phyloP scores from a whole-genome alignment of 345 rosid species.

The Syzygium grande region DNA sequence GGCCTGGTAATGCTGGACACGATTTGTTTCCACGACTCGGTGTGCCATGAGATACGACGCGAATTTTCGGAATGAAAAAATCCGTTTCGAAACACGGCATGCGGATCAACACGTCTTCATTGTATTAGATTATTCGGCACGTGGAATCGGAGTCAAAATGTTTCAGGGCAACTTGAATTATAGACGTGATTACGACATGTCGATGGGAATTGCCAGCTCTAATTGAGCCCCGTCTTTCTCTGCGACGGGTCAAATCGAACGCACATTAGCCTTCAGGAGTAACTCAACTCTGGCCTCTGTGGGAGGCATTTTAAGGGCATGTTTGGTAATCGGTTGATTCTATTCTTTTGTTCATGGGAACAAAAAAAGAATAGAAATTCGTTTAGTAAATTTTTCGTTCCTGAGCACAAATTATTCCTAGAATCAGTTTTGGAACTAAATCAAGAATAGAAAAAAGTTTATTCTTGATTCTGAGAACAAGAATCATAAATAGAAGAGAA shows the following conservation, averaged over 20 bases:
- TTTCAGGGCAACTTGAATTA: background rate
- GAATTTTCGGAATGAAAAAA: background rate
- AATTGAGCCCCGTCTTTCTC: background rate
- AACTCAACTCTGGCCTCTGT: too few relatives aligned
- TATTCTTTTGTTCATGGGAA: too few relatives aligned
- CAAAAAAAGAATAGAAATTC: too few relatives aligned
- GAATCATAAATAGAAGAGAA: too few relatives aligned
- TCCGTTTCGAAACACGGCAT: background rate
- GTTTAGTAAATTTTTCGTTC: too few relatives aligned
- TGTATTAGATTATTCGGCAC: background rate
- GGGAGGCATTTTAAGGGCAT: too few relatives aligned
- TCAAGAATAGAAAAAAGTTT: too few relatives aligned
- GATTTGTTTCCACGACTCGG: background rate
- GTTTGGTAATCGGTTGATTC: too few relatives aligned
- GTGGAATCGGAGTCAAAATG: background rate
- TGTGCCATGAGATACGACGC: background rate
- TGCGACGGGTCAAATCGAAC: accelerated
- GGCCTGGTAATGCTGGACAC: background rate
- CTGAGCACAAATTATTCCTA: too few relatives aligned
- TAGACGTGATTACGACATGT: background rate
- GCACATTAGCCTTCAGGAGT: background rate
- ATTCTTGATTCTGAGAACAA: too few relatives aligned
- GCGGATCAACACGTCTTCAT: background rate
- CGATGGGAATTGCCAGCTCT: background rate
- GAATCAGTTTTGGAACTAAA: too few relatives aligned